Evolutionary conservation across 1,139 yeast species (phyloP).

Genomic region (Pichia sp.): DNA sequence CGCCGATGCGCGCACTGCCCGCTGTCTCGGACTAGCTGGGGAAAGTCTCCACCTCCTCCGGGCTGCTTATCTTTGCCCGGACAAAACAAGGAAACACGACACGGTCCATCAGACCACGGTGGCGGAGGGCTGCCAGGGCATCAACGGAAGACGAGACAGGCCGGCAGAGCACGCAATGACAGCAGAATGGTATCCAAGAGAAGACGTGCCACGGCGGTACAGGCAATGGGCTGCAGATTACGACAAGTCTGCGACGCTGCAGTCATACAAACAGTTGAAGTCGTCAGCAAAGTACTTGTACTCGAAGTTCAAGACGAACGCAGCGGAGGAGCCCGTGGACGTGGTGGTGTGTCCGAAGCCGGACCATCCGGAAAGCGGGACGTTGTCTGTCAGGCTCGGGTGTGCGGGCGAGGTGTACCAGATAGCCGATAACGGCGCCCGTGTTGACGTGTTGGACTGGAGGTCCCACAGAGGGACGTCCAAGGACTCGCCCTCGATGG

Average conservation of each 20-base stretch:
- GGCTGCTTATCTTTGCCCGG: neutral
- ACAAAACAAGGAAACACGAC: neutral
- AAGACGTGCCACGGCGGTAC: conserved; percentile 5
- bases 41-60: neutral
- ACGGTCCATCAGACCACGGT: neutral
- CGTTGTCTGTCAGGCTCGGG: conserved; percentile 31
- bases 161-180: neutral
- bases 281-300: conserved; percentile 10
- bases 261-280: conserved; percentile 10
- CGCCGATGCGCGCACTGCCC: neutral
- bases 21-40: neutral
- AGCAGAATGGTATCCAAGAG: neutral
- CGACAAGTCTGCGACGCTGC: conserved; percentile 2
- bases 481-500: too few relatives aligned
- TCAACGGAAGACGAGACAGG: neutral
- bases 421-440: too few relatives aligned
- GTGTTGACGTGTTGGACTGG: too few relatives aligned
- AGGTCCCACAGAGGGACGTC: too few relatives aligned
- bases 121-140: neutral
- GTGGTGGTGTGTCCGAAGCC: neutral
- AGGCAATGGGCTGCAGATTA: conserved; percentile 5
- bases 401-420: conserved; percentile 42
- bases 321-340: neutral
- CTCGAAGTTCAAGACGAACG: conserved; percentile 5
- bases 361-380: neutral